Conservation (phyloP, 2,329 filamentous ascomycete species). For the Neonectria neomacrospora region DNA sequence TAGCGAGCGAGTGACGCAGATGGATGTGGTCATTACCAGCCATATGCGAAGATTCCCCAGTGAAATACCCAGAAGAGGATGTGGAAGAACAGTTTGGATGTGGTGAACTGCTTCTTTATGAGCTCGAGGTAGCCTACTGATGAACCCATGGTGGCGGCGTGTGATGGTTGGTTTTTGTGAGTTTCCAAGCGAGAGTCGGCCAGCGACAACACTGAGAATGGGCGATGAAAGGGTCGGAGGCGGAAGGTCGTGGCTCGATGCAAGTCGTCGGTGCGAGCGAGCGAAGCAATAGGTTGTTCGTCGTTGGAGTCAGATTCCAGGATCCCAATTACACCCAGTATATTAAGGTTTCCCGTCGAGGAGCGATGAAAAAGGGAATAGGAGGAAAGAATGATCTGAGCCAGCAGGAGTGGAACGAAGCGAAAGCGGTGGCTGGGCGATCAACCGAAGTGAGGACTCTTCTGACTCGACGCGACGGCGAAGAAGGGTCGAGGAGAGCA, state of each 20-base stretch:
- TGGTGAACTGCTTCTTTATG: constrained; percentile 73
- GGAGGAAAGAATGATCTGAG: constrained; percentile 63
- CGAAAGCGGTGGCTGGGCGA: constrained; percentile 37
- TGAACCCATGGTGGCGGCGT: constrained; percentile 49
- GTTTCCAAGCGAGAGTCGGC: constrained; percentile 19
- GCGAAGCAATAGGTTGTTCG: constrained; percentile 18
- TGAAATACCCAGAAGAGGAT: constrained; percentile 84
- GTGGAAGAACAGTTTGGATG: constrained; percentile 81
- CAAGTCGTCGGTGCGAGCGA: constrained; percentile 26
- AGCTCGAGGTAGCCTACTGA: constrained; percentile 57
- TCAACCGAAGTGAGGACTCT: constrained; percentile 25
- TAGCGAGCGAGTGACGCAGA: not conserved
- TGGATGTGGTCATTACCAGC: constrained; percentile 74
- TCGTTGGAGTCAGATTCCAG: constrained; percentile 5
- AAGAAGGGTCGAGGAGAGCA: constrained; percentile 31
- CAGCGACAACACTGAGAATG: constrained; percentile 24
- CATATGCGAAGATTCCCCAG: constrained; percentile 80
- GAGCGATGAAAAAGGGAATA: constrained; percentile 33
- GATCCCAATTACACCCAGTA: constrained; percentile 16
- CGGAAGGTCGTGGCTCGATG: constrained; percentile 2
- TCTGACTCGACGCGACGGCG: constrained; percentile 35
- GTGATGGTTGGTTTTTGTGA: constrained; percentile 12
- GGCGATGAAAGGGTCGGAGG: not conserved
- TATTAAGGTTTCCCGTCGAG: constrained; percentile 19
- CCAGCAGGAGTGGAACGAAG: constrained; percentile 61